Evolutionary conservation across 1,284 basidiomycete genomes (phyloP).

Genomic region (Puccinia triticina): DNA sequence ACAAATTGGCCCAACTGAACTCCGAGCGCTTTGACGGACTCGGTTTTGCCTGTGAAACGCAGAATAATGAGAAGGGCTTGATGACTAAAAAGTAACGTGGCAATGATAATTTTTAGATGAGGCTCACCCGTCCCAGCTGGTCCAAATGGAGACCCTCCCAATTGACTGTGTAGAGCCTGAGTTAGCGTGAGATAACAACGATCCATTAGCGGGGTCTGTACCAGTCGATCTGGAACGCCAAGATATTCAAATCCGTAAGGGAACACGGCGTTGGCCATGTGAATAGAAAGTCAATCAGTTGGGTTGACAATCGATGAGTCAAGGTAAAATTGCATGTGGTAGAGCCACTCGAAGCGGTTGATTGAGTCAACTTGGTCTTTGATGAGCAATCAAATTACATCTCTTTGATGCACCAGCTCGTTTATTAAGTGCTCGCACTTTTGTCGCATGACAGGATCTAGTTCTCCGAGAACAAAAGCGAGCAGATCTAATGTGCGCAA

Average conservation of each 20-base stretch:
- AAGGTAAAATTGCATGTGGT: conserved; percentile 98
- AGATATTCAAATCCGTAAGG: conserved; percentile 99
- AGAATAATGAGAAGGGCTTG: neutral
- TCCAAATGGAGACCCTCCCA: conserved; percentile 96
- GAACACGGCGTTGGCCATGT: conserved; percentile 88
- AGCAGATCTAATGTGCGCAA: conserved; percentile 85
- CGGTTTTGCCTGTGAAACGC: conserved; percentile 77
- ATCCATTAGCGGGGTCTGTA: conserved; percentile 98
- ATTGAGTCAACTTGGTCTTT: conserved; percentile 69
- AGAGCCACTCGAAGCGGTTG: conserved; percentile 86
- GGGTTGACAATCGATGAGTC: conserved; percentile 73
- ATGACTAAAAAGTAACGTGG: neutral
- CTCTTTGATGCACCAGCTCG: conserved; percentile 95
- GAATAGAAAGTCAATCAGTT: conserved; percentile 74
- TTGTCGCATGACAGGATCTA: conserved; percentile 81
- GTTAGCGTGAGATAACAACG: conserved; percentile 94
- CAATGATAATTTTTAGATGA: neutral
- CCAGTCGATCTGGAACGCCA: conserved; percentile 92
- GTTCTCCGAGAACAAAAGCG: conserved; percentile 91
- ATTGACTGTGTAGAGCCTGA: conserved; percentile 88
- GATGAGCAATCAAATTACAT: conserved; percentile 82
- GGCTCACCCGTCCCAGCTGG: conserved; percentile 87
- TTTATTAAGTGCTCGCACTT: conserved; percentile 99
- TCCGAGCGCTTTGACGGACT: conserved; percentile 97
- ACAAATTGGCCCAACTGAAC: conserved; percentile 97